A percentile compares a stretch with the other conserved stretches of the same genome.
Evolutionary conservation across 768 basidiomycete species (phyloP).

Genomic region (Hortiboletus campestris): DNA sequence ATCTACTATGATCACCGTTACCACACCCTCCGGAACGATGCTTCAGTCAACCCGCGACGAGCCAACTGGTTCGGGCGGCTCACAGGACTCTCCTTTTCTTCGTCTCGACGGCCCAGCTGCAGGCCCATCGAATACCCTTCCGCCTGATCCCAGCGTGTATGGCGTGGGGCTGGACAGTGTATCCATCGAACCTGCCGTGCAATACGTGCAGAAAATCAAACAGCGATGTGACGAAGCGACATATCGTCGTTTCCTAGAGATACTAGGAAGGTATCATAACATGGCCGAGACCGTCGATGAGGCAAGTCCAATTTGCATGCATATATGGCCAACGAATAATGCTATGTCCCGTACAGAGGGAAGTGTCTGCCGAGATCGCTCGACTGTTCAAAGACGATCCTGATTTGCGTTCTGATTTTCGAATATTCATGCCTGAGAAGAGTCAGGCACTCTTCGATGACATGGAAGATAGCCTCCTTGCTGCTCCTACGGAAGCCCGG

Average conservation of each 20-base stretch:
- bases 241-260: slow-evolving; percentile 75
- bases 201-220: slow-evolving; percentile 97
- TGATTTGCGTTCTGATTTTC: slow-evolving; percentile 71
- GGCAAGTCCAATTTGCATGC: slow-evolving; percentile 34
- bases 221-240: slow-evolving; percentile 89
- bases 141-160: slow-evolving; percentile 25
- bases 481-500: slow-evolving; percentile 25
- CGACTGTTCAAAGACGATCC: slow-evolving; percentile 72
- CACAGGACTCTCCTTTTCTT: slow-evolving; percentile 38
- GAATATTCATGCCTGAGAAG: slow-evolving; percentile 70
- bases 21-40: slow-evolving; percentile 67
- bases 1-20: slow-evolving; percentile 68
- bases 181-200: slow-evolving; percentile 75
- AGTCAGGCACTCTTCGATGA: slow-evolving; percentile 52
- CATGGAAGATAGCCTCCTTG: slow-evolving; percentile 28
- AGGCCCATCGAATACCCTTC: slow-evolving; percentile 6
- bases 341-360: slow-evolving; percentile 36
- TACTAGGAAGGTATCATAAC: slow-evolving; percentile 63
- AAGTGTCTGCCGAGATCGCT: slow-evolving; percentile 67
- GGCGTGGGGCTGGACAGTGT: slow-evolving; percentile 39
- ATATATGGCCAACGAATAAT: slow-evolving; percentile 1
- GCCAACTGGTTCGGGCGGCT: slow-evolving; percentile 36
- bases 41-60: slow-evolving; percentile 53
- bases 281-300: slow-evolving; percentile 61
- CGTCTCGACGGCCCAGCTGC: slow-evolving; percentile 15